phyloP scores from a whole-genome alignment of 2,329 filamentous ascomycete species.

The Alternaria longipes region DNA sequence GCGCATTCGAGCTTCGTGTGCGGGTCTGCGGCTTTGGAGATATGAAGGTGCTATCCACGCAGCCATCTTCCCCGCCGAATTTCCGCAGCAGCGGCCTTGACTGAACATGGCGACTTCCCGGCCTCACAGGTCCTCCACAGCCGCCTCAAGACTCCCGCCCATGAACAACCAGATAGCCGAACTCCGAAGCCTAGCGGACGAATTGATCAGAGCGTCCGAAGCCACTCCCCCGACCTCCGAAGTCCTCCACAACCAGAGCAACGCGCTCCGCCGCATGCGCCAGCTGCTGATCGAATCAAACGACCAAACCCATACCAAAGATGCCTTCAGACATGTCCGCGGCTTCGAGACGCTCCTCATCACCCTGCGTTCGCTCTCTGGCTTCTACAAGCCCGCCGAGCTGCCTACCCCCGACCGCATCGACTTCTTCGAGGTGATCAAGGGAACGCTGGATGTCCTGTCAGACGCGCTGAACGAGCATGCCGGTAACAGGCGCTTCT shows the following conservation, averaged over 20 bases:
- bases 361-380: conserved; percentile 74
- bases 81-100: conserved; percentile 39
- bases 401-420: conserved; percentile 69
- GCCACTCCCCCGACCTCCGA: conserved; percentile 39
- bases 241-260: conserved; percentile 52
- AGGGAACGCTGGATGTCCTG: conserved; percentile 76
- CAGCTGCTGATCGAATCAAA: conserved; percentile 68
- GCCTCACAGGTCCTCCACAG: conserved; percentile 51
- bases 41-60: conserved; percentile 38
- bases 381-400: conserved; percentile 76
- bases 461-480: conserved; percentile 80
- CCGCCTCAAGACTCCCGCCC: conserved; percentile 55
- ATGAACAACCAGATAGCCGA: conserved; percentile 63
- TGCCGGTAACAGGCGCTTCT: conserved; percentile 87
- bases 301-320: conserved; percentile 66
- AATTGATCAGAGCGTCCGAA: conserved; percentile 46
- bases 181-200: conserved; percentile 49
- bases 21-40: conserved; percentile 29
- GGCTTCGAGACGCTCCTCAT: conserved; percentile 80
- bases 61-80: conserved; percentile 31
- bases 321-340: conserved; percentile 81
- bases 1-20: conserved; percentile 17
- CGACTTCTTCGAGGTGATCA: conserved; percentile 73
- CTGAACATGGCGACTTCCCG: conserved; percentile 48
- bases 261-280: conserved; percentile 70